phyloP scores from a whole-genome alignment of 805 yeast species.

The Kluyveromyces lactis region DNA sequence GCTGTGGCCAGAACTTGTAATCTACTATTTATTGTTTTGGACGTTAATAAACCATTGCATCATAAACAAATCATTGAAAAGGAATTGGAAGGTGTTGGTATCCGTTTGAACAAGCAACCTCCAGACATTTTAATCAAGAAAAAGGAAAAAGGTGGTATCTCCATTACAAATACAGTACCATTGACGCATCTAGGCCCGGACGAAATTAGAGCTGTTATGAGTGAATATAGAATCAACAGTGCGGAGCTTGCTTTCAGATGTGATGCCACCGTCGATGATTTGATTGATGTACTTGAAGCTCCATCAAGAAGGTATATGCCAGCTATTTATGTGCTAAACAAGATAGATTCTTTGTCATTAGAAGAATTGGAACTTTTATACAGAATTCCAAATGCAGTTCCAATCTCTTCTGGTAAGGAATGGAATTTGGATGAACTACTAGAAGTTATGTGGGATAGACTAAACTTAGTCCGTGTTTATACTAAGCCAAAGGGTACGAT shows the following conservation, averaged over 20 bases:
- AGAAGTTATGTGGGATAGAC: slow-evolving; percentile 91
- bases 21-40: slow-evolving; percentile 84
- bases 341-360: slow-evolving; percentile 88
- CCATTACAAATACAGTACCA: slow-evolving; percentile 88
- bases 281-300: slow-evolving; percentile 89
- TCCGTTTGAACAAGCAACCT: slow-evolving; percentile 81
- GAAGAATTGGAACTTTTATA: slow-evolving; percentile 87
- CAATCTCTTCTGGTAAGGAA: slow-evolving; percentile 90
- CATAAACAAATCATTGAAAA: slow-evolving; percentile 91
- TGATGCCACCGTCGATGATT: slow-evolving; percentile 95
- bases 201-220: slow-evolving; percentile 92
- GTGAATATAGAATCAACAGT: slow-evolving; percentile 88
- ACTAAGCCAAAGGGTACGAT: slow-evolving; percentile 92
- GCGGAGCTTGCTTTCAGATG: slow-evolving; percentile 96
- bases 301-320: slow-evolving; percentile 90
- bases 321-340: slow-evolving; percentile 88
- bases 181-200: slow-evolving; percentile 86
- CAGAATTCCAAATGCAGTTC: slow-evolving; percentile 95
- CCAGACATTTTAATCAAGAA: slow-evolving; percentile 88
- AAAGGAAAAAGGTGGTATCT: slow-evolving; percentile 94
- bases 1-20: slow-evolving; percentile 99
- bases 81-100: slow-evolving; percentile 96
- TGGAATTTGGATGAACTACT: slow-evolving; percentile 96
- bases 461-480: slow-evolving; percentile 87
- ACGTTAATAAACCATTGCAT: slow-evolving; percentile 91